Evolutionary conservation across 1,139 yeast species (phyloP).

Genomic region (Hanseniaspora uvarum): DNA sequence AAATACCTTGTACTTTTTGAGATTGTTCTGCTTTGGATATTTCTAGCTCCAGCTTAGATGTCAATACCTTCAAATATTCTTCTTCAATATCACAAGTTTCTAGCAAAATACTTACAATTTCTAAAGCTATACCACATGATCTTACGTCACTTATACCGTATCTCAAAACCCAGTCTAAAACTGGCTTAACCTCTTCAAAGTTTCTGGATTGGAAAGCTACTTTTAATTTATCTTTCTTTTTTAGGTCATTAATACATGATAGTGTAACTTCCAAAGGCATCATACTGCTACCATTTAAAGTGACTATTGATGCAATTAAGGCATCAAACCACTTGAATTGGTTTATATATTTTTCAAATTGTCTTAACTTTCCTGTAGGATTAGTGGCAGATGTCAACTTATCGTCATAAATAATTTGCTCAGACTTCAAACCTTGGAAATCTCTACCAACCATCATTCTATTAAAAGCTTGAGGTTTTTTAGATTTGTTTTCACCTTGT

Average conservation of each 20-base stretch:
- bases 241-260: conserved; percentile 72
- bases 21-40: conserved; percentile 78
- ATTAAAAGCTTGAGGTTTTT: conserved; percentile 40
- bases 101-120: conserved; percentile 70
- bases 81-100: conserved; percentile 80
- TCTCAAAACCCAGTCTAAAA: conserved; percentile 71
- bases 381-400: conserved; percentile 33
- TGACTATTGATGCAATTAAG: conserved; percentile 29
- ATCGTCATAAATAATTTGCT: conserved; percentile 59
- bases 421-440: conserved; percentile 71
- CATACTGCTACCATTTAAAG: conserved; percentile 55
- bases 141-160: conserved; percentile 67
- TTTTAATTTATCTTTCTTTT: conserved; percentile 77
- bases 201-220: conserved; percentile 72
- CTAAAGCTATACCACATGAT: conserved; percentile 64
- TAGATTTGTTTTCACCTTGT: conserved; percentile 29
- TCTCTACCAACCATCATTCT: conserved; percentile 87
- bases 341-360: conserved; percentile 72
- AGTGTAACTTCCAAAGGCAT: conserved; percentile 68
- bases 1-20: conserved; percentile 83
- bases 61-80: conserved; percentile 53
- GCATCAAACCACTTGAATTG: conserved; percentile 91
- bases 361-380: conserved; percentile 52
- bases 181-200: conserved; percentile 73
- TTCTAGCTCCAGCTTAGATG: conserved; percentile 54